Evolutionary conservation across 345 rosid genomes (phyloP).

Genomic region (Linum lewisii): DNA sequence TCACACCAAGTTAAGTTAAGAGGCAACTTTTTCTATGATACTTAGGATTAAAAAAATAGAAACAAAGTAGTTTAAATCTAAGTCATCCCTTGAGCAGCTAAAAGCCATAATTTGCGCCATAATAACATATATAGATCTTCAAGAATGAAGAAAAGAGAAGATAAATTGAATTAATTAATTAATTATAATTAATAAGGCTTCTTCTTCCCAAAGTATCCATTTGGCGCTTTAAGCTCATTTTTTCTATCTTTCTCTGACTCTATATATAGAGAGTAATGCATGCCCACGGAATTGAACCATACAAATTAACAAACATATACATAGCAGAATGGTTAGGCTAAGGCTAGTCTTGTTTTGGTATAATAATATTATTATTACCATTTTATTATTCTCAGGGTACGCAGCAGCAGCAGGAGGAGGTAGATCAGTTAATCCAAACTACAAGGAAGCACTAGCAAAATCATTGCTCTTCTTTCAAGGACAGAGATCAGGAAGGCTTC

Average conservation of each 20-base stretch:
- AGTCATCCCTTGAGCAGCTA: not conserved
- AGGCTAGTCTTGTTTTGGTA: not conserved
- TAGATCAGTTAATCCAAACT: slow-evolving; percentile 57
- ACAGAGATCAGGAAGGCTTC: slow-evolving; percentile 77
- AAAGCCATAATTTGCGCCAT: not conserved
- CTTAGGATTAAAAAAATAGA: not conserved
- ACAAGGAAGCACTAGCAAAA: slow-evolving; percentile 68
- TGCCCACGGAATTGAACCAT: too few species aligned
- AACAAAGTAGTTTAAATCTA: too few species aligned
- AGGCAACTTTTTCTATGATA: too few species aligned
- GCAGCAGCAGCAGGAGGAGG: not conserved
- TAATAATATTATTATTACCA: too few species aligned
- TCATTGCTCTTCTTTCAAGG: slow-evolving; percentile 83
- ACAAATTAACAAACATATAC: not conserved
- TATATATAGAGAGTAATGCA: too few species aligned
- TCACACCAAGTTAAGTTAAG: too few species aligned
- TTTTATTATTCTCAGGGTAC: not conserved
- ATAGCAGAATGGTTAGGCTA: not conserved
- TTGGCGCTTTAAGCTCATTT: too few species aligned
- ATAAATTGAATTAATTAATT: not conserved
- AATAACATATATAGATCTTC: not conserved
- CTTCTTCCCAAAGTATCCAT: too few species aligned
- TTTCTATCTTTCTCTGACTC: too few species aligned
- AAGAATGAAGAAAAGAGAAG: not conserved
- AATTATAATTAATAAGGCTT: too few species aligned